Base-by-base conservation (phyloP, 352 stramenopile genomes). In the Aphanomyces euteiches region DNA sequence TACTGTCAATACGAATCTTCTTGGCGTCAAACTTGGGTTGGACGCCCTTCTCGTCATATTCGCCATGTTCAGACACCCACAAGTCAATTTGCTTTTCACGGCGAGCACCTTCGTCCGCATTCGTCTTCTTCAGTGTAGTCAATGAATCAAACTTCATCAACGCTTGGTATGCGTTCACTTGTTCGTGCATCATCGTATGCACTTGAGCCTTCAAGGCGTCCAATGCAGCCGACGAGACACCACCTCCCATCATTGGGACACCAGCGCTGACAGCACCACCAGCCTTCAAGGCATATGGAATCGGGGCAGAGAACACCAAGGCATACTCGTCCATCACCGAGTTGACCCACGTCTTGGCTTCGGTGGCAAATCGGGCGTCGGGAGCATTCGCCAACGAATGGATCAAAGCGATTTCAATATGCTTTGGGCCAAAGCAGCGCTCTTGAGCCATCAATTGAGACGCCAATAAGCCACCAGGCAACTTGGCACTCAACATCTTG, bases 381-480 rank as follows among this genome's bases (percentile, higher is more conserved):
- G 85, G 88, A 36, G 79, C 84, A 64, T 89, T 82, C 5, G 77
- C 82, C 17, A 93, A 63, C 5, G 78, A 76, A 64, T 94, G 85
- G 13, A 93, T 74, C 40, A 95, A 68, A 28, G 93, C 85, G 69
- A 83, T 89, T 59, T 94, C 85, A 48, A 89, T 81, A 28, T 83
- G 78, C 43, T 84, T 73, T 13, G 80, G 76, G 8, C 82, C 81
- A 17, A 95, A 69, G 47, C 85, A 90, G 17, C 85, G 84, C 70
- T 93, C 85, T 3, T 58, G 78, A 5, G 82, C 78, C 60, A 94
- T 67, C 56, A 92, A 83, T 12, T 81, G 79, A 47, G 82, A 84
- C 10, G 89, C 69, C 66, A 79, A 76, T 50, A 95, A 95, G 10
- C 88, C 86, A 71, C 88, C 88, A 45, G 88, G 86, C 82, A 95